Evolutionary conservation across 805 yeast species (phyloP).

Genomic region (Ogataea minuta): DNA sequence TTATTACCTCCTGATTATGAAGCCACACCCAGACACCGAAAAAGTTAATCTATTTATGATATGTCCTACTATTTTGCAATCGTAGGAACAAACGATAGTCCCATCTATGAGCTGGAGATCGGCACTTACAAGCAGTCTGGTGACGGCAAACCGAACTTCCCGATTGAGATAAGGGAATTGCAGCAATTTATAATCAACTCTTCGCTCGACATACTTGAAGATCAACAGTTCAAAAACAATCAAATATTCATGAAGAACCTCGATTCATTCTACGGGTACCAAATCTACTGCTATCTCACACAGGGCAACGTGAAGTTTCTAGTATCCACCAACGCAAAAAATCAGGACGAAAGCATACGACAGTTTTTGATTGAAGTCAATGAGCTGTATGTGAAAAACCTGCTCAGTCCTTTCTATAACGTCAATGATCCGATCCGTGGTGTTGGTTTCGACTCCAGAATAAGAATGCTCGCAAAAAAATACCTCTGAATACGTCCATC

Average conservation of each 20-base stretch:
- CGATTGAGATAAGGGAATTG: constrained; percentile 70
- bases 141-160: constrained; percentile 62
- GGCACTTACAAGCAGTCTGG: constrained; percentile 68
- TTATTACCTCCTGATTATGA: background rate
- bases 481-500: constrained; percentile 46
- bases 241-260: constrained; percentile 69
- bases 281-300: constrained; percentile 81
- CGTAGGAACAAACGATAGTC: constrained; percentile 82
- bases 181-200: constrained; percentile 88
- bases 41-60: background rate
- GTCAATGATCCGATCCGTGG: constrained; percentile 72
- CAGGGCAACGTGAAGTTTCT: constrained; percentile 84
- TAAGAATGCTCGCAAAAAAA: constrained; percentile 70
- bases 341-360: constrained; percentile 67
- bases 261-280: constrained; percentile 81
- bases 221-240: constrained; percentile 74
- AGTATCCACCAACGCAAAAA: constrained; percentile 59
- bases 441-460: constrained; percentile 71
- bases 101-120: constrained; percentile 84
- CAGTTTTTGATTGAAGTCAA: constrained; percentile 83
- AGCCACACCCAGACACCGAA: constrained; percentile 6
- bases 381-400: constrained; percentile 82
- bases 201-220: constrained; percentile 88
- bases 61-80: constrained; percentile 89
- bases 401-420: constrained; percentile 83